These are phyloP conservation scores for Santalum album DNA, from an alignment of 164 flowering plant species.

Conservation along the genomic window DNA sequence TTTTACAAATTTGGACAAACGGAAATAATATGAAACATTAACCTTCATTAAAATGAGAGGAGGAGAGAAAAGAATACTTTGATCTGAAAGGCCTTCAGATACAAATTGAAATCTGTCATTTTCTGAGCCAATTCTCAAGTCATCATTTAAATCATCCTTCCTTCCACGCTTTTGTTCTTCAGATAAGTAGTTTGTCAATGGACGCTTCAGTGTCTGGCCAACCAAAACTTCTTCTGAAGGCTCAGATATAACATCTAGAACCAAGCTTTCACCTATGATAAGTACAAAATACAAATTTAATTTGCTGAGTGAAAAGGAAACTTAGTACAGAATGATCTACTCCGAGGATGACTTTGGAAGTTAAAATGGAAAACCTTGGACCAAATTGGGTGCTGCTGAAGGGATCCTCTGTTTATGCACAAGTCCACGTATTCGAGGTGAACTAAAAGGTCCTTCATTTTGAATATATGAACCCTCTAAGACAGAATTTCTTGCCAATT, in stretches of 20 bases:
- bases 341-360: not conserved
- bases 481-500: conserved; percentile 30
- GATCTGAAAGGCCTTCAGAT: conserved; percentile 22
- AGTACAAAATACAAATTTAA: conserved; percentile 3
- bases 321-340: not conserved
- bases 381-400: conserved; percentile 27
- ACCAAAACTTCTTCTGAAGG: conserved; percentile 44
- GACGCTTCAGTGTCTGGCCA: conserved; percentile 73
- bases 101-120: conserved; percentile 17
- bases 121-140: conserved; percentile 13
- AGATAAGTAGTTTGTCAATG: conserved; percentile 18
- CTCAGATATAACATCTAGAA: conserved; percentile 53
- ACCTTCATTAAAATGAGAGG: conserved; percentile 8
- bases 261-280: conserved; percentile 46
- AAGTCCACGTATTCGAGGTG: conserved; percentile 40
- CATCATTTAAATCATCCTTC: conserved; percentile 27
- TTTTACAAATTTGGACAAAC: conserved; percentile 32
- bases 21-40: not conserved
- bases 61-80: conserved; percentile 44
- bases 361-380: conserved; percentile 34
- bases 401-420: conserved; percentile 46
- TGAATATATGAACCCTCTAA: conserved; percentile 42
- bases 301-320: not conserved
- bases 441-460: conserved; percentile 34
- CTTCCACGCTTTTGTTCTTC: conserved; percentile 35